Evolutionary conservation across 169 alveolate species (phyloP).

Genomic region (Cryptosporidium andersoni): DNA sequence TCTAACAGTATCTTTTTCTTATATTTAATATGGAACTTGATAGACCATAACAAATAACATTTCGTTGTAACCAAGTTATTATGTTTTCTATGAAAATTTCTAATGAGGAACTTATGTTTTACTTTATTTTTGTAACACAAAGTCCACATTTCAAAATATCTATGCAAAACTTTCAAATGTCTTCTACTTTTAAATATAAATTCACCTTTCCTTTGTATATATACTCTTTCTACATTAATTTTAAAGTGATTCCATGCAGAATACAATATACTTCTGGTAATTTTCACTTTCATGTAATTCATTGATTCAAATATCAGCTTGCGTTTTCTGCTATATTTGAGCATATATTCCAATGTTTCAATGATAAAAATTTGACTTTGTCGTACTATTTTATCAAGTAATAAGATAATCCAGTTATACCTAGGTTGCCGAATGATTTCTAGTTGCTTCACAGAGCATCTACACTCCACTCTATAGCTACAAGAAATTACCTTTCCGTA

Average conservation of each 20-base stretch:
- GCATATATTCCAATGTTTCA: neutral
- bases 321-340: slow-evolving; percentile 1
- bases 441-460: slow-evolving; percentile 4
- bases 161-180: neutral
- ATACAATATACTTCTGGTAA: slow-evolving; percentile 1
- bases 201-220: neutral
- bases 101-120: slow-evolving; percentile 1
- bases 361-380: neutral
- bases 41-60: slow-evolving; percentile 58
- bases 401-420: slow-evolving; percentile 1
- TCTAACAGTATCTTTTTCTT: slow-evolving; percentile 1
- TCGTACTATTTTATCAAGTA: neutral
- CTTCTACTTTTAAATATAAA: neutral
- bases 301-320: neutral
- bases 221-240: slow-evolving; percentile 1
- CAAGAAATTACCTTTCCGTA: neutral
- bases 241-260: slow-evolving; percentile 5
- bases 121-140: slow-evolving; percentile 1
- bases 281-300: neutral
- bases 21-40: slow-evolving; percentile 14
- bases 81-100: neutral
- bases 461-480: slow-evolving; percentile 37
- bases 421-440: neutral
- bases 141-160: slow-evolving; percentile 13
- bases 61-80: slow-evolving; percentile 3